Conservation (phyloP, 768 basidiomycete species). For the Psilocybe tampanensis region DNA sequence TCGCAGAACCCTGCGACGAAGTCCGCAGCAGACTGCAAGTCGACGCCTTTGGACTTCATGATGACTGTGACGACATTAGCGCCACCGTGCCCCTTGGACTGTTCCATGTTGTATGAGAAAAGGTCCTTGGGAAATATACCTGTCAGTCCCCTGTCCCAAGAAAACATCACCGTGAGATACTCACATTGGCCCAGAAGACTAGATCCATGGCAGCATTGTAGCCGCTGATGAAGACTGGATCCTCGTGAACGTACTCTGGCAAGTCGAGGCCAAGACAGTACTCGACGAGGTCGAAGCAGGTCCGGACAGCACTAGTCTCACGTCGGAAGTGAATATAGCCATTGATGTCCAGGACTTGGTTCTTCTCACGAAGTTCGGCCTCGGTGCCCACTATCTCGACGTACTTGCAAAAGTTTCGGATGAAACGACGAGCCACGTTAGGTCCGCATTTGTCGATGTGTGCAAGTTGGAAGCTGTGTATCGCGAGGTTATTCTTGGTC, state of each 20-base stretch:
- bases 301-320: constrained; percentile 4
- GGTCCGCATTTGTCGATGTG: constrained; percentile 5
- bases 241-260: constrained; percentile 8
- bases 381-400: constrained; percentile 1
- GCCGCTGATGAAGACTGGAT: constrained; percentile 4
- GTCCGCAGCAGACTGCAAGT: constrained; percentile 5
- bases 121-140: neutral
- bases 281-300: constrained; percentile 6
- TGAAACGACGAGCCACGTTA: constrained; percentile 6
- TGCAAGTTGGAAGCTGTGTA: neutral
- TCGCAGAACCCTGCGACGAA: constrained; percentile 8
- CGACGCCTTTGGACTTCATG: constrained; percentile 9
- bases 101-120: constrained; percentile 12
- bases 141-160: neutral
- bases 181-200: constrained; percentile 7
- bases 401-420: constrained; percentile 8
- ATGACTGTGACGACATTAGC: constrained; percentile 9
- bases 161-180: neutral
- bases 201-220: constrained; percentile 11
- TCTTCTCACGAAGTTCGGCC: constrained; percentile 8
- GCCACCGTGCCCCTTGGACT: constrained; percentile 6
- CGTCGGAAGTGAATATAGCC: constrained; percentile 2
- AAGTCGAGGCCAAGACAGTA: constrained; percentile 7
- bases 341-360: constrained; percentile 6
- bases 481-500: neutral